Evolutionary conservation across 352 stramenopile species (phyloP).

Genomic region (Blastocystis sp.): DNA sequence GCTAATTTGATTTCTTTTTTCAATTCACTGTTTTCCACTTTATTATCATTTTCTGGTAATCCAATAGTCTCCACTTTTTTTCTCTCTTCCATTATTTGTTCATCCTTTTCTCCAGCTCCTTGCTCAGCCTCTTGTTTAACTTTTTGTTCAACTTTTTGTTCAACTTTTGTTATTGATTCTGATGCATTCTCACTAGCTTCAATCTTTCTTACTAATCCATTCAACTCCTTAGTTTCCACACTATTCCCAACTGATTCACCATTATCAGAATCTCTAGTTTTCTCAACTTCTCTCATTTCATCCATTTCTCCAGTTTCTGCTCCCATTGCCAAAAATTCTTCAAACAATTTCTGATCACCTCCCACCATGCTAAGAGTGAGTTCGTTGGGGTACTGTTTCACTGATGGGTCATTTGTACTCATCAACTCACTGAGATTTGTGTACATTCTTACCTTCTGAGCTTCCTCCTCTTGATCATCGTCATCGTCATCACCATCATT

Average conservation of each 20-base stretch:
- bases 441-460: not conserved
- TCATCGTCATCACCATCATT: not conserved
- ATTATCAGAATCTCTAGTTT: not conserved
- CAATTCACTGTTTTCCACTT: not conserved
- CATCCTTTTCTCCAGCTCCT: no score
- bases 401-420: not conserved
- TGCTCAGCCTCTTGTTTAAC: not conserved
- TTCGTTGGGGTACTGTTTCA: not conserved
- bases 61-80: not conserved
- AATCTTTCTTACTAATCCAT: not conserved
- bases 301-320: not conserved
- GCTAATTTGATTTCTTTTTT: not conserved
- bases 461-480: constrained; percentile 7
- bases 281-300: not conserved
- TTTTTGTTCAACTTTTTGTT: not conserved
- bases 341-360: not conserved
- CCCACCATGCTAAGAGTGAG: not conserved
- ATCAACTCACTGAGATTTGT: constrained; percentile 38
- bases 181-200: not conserved
- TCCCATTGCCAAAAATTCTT: not conserved
- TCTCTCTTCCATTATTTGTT: not conserved
- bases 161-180: not conserved
- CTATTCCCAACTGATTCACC: not conserved
- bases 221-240: not conserved
- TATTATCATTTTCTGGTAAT: not conserved